A percentile compares a stretch with the other conserved stretches of the same genome.
These are phyloP conservation scores for Hymenotorrendiella dingleyae DNA, from an alignment of 2,329 filamentous ascomycete species.

Conservation along the genomic window DNA sequence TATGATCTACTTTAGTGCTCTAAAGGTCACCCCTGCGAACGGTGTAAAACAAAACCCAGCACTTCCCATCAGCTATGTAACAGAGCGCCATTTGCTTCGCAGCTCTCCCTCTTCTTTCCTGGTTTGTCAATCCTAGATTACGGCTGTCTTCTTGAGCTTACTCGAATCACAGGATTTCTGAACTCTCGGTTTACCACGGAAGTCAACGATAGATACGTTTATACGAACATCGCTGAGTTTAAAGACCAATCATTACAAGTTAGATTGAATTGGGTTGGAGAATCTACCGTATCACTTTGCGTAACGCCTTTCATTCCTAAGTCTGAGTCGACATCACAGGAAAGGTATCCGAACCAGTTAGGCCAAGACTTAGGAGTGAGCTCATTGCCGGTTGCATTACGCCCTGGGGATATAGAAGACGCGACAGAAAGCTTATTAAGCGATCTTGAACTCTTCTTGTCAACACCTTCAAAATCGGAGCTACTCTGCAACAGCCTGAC, in stretches of 20 bases:
- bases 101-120: constrained; percentile 12
- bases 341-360: constrained; percentile 8
- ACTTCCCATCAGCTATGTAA: constrained; percentile 8
- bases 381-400: constrained; percentile 17
- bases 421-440: background rate
- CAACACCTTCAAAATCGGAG: constrained; percentile 1
- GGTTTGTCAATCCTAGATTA: constrained; percentile 1
- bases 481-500: constrained; percentile 1
- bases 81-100: constrained; percentile 9
- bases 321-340: constrained; percentile 3
- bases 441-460: constrained; percentile 3
- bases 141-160: background rate
- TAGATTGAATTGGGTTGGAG: constrained; percentile 8
- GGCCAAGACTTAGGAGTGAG: constrained; percentile 10
- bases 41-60: constrained; percentile 11
- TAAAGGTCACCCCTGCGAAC: constrained; percentile 12
- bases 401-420: background rate
- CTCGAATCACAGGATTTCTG: background rate
- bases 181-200: constrained; percentile 9
- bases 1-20: constrained; percentile 15
- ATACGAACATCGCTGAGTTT: constrained; percentile 5
- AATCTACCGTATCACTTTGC: constrained; percentile 1
- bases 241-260: constrained; percentile 1
- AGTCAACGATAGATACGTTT: constrained; percentile 7
- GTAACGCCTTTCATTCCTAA: constrained; percentile 10